A percentile compares a stretch with the other conserved stretches of the same genome.
These are phyloP conservation scores for Raffaelea ambrosiae DNA, from an alignment of 2,329 filamentous ascomycete species.

Conservation along the genomic window DNA sequence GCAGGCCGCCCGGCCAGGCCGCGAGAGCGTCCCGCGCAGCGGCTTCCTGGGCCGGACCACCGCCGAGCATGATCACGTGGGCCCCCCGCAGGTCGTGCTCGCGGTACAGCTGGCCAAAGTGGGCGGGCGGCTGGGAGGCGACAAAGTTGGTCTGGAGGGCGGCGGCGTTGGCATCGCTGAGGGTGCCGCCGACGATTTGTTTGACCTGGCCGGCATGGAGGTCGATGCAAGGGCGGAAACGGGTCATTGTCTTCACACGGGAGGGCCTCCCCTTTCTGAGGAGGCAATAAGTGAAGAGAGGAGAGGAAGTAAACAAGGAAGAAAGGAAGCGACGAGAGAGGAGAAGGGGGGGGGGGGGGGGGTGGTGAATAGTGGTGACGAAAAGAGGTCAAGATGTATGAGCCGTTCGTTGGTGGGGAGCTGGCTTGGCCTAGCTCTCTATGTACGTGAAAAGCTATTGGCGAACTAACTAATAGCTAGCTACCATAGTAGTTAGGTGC, in stretches of 20 bases:
- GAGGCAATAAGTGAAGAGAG: no score
- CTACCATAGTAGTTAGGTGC: no score
- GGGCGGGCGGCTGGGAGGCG: constrained; percentile 68
- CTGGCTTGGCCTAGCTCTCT: no score
- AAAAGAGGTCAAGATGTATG: no score
- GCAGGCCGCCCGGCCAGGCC: constrained; percentile 72
- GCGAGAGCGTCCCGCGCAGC: constrained; percentile 69
- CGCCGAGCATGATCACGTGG: constrained; percentile 92
- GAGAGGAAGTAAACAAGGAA: no score
- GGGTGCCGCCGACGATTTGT: constrained; percentile 93
- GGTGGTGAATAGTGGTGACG: background rate
- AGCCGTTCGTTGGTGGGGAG: no score
- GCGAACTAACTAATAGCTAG: no score
- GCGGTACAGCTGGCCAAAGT: constrained; percentile 78
- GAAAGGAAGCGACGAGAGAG: no score
- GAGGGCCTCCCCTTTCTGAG: no score
- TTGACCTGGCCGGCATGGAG: constrained; percentile 96
- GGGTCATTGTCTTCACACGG: no score
- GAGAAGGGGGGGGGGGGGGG: background rate
- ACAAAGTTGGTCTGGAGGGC: constrained; percentile 87
- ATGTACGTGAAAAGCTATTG: no score
- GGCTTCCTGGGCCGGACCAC: constrained; percentile 62
- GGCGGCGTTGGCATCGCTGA: constrained; percentile 52
- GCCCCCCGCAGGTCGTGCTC: constrained; percentile 66
- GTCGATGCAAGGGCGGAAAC: constrained; percentile 94